Evolutionary conservation across 768 basidiomycete species (phyloP), one percentile per base, ranked within the genome.

Genomic region (Boletus huronensis): DNA sequence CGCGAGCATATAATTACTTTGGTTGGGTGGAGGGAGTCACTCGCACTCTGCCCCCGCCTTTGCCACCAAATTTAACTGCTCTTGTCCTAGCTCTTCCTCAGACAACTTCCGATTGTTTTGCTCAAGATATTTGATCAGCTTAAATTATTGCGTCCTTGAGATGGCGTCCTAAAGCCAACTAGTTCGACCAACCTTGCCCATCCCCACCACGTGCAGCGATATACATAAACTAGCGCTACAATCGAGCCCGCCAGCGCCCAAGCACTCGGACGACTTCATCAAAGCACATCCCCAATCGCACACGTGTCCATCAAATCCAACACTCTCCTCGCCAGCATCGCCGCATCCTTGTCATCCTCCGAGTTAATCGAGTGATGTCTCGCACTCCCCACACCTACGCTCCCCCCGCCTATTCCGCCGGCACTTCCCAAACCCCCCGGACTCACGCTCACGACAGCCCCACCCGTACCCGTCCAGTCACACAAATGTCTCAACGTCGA

Each of bases 301-400:
- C 51, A 59, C 50, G 62, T 64, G 50, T 78, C 78, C 50, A 79
- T 67, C 53, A 71, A 65, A n/a, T 81, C 78, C 65, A 89, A 61
- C 48, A 86, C 83, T 41, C 71, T 65, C 63, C 79, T 74, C 46
- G 87, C 86, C 50, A 75, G 68, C 45, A 77, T 78, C 49, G 81
- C 76, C 17, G 86, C 81, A 54, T 85, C 82, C 63, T 72, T 73
- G 62, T 87, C 85, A 36, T 83, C 82, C 55, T 85, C 85, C 53
- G 79, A 69, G 16, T 74, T 72, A 50, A 75, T 72, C 50, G 70
- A 72, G 46, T 75, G 72, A 45, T 75, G 68, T 31, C 63, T 53
- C 48, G n/a, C 38, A 2, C 13, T 2, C 17, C 58, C 61, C 14
- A 8, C 25, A 7, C 55, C 41, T 0, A 32, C 16, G 5, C 38